Conservation (phyloP, 2,329 filamentous ascomycete genomes). For the Microascus cirrosus region DNA sequence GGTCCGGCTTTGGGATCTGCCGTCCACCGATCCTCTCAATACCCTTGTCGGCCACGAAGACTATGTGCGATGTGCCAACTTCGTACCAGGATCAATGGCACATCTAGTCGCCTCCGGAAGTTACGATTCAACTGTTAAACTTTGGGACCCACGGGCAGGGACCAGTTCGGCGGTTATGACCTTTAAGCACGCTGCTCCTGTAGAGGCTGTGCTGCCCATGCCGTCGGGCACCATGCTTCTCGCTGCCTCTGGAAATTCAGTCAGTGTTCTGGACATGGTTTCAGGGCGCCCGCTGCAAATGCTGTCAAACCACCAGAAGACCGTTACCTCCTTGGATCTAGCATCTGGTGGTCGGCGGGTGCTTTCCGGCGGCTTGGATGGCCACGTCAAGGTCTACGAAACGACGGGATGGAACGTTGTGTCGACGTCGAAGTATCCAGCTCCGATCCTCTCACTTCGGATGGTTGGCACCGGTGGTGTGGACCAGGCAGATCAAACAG, state of each 20-base stretch:
- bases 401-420: conserved; percentile 93
- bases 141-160: conserved; percentile 82
- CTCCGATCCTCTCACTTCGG: conserved; percentile 74
- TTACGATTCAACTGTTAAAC: conserved; percentile 85
- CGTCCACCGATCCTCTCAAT: conserved; percentile 62
- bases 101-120: conserved; percentile 79
- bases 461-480: conserved; percentile 43
- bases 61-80: conserved; percentile 80
- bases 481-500: conserved; percentile 64
- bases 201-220: conserved; percentile 82
- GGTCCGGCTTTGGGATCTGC: conserved; percentile 88
- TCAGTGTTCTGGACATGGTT: conserved; percentile 86
- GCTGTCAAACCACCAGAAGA: conserved; percentile 94
- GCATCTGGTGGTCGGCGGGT: conserved; percentile 73
- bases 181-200: conserved; percentile 84
- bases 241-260: conserved; percentile 72
- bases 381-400: conserved; percentile 95
- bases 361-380: conserved; percentile 81
- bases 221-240: conserved; percentile 78
- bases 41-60: conserved; percentile 82
- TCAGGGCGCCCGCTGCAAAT: conserved; percentile 79
- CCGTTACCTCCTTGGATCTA: conserved; percentile 76
- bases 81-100: conserved; percentile 64
- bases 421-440: conserved; percentile 85
- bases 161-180: conserved; percentile 64